Conservation (phyloP, 768 basidiomycete genomes). For the Pulveroboletus sp. region DNA sequence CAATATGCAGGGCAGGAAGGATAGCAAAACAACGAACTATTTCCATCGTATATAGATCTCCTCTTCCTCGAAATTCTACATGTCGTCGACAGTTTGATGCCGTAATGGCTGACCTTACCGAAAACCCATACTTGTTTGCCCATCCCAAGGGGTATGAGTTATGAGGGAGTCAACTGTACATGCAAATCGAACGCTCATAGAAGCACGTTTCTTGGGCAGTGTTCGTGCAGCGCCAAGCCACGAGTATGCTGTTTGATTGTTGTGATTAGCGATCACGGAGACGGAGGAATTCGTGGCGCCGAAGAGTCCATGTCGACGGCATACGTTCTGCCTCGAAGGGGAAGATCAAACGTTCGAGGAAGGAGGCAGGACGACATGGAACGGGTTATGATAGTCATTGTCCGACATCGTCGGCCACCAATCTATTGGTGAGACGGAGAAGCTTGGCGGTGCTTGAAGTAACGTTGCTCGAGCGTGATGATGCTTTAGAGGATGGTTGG, state of each 20-base stretch:
- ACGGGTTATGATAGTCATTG: not conserved
- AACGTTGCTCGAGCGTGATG: not conserved
- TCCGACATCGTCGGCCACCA: not conserved
- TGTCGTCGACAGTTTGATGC: too few species aligned
- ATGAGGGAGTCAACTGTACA: too few species aligned
- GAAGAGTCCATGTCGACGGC: not conserved
- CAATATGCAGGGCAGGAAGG: too few species aligned
- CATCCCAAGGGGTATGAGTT: too few species aligned
- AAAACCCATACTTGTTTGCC: too few species aligned
- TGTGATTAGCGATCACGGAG: not conserved
- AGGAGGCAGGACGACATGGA: too few species aligned
- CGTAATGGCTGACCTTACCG: too few species aligned
- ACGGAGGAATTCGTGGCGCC: not conserved
- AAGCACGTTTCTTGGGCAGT: not conserved
- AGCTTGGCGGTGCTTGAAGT: not conserved
- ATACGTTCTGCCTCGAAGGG: too few species aligned
- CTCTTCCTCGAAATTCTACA: too few species aligned
- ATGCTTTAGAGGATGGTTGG: not conserved
- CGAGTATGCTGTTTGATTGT: not conserved
- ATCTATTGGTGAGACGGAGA: not conserved
- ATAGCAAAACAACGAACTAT: too few species aligned
- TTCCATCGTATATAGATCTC: too few species aligned
- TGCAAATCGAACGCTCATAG: not conserved
- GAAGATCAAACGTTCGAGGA: too few species aligned
- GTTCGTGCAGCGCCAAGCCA: not conserved